Conservation (phyloP, 179 eudicot species). For the Silene noctiflora region DNA sequence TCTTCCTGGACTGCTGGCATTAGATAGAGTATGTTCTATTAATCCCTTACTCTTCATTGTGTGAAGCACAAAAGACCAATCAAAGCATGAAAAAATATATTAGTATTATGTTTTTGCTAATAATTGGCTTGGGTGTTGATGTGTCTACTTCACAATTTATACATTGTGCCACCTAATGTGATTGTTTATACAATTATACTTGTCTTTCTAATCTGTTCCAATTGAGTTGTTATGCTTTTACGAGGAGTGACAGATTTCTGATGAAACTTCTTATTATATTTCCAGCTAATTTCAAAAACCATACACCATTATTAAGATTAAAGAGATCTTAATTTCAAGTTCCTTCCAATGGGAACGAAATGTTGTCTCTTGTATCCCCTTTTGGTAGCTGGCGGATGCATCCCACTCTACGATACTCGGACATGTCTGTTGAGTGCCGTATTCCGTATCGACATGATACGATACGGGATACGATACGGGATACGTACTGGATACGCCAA, state of each 20-base stretch:
- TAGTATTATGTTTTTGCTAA: not conserved
- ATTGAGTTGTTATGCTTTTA: not conserved
- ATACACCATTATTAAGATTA: not conserved
- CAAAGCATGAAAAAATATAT: not conserved
- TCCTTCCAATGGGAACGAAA: not conserved
- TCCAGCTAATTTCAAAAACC: not conserved
- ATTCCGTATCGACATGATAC: too few relatives aligned
- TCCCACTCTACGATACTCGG: too few relatives aligned
- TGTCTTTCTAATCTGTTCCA: not conserved
- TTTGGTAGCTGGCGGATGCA: not conserved
- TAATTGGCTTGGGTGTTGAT: not conserved
- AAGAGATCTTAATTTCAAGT: not conserved
- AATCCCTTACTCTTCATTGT: not conserved
- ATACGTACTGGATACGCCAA: too few relatives aligned
- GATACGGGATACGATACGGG: too few relatives aligned
- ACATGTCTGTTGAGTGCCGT: too few relatives aligned
- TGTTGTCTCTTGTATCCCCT: not conserved
- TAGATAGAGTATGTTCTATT: slow-evolving; percentile 62
- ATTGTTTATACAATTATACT: not conserved
- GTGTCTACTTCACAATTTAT: not conserved
- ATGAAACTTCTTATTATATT: not conserved
- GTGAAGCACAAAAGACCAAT: not conserved
- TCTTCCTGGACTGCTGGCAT: slow-evolving; percentile 80
- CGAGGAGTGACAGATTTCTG: not conserved
- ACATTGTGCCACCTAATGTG: not conserved